Evolutionary conservation across 257 asterid genomes (phyloP).

Genomic region (Przewalskia tangutica): DNA sequence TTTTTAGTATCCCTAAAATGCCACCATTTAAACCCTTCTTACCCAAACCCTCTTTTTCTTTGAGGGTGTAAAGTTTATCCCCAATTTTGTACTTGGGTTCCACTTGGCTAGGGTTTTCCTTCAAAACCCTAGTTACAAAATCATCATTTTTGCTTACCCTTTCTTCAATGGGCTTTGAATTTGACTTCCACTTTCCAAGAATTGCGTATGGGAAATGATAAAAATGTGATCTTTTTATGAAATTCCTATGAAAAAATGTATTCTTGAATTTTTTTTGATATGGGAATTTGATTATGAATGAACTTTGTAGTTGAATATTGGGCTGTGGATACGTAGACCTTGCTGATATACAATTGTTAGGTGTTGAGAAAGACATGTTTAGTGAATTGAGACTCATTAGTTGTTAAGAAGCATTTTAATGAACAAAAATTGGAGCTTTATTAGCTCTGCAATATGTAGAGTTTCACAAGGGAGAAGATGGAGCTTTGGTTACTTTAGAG

Average conservation of each 20-base stretch:
- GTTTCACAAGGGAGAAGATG: not conserved
- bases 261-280: constrained; percentile 11
- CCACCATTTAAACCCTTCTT: constrained; percentile 34
- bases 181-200: constrained; percentile 32
- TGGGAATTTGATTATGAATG: constrained; percentile 24
- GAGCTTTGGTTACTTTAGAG: not conserved
- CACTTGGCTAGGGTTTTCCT: constrained; percentile 88
- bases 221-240: constrained; percentile 21
- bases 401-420: not conserved
- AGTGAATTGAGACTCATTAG: not conserved
- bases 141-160: constrained; percentile 41
- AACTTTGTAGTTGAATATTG: constrained; percentile 3
- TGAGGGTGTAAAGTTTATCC: constrained; percentile 55
- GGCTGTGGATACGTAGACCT: constrained; percentile 3
- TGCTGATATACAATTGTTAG: constrained; percentile 7
- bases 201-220: constrained; percentile 23
- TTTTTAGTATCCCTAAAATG: constrained; percentile 33
- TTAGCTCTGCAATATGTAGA: not conserved
- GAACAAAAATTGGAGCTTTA: not conserved
- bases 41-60: constrained; percentile 60
- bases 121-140: constrained; percentile 75
- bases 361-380: not conserved
- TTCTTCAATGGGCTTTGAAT: constrained; percentile 25
- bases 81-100: constrained; percentile 79
- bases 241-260: constrained; percentile 11